phyloP scores from a whole-genome alignment of 2,329 filamentous ascomycete genomes.

The Proliferodiscus dingleyae region DNA sequence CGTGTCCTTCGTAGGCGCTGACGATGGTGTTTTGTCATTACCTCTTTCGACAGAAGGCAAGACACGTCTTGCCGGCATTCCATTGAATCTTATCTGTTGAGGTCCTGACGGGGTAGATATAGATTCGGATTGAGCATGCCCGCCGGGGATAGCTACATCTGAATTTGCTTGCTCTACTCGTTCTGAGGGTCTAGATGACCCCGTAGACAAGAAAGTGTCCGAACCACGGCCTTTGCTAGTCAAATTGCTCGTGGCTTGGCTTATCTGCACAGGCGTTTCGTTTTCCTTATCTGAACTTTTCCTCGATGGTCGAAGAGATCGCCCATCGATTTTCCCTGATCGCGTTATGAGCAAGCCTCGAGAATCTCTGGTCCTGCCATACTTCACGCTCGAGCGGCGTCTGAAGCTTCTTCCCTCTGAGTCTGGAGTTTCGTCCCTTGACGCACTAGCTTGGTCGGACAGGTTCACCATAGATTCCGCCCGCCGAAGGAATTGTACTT shows the following conservation, averaged over 20 bases:
- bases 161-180: neutral
- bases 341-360: conserved; percentile 4
- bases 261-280: neutral
- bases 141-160: neutral
- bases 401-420: neutral
- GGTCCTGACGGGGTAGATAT: neutral
- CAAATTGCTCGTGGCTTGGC: neutral
- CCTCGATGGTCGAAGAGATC: conserved; percentile 5
- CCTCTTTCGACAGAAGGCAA: conserved; percentile 6
- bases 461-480: no score
- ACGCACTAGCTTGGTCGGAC: no score
- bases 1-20: no score
- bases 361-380: neutral
- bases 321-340: conserved; percentile 9
- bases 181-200: neutral
- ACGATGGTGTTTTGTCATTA: no score
- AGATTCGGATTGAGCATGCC: neutral
- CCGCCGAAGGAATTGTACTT: no score
- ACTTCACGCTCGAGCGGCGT: neutral
- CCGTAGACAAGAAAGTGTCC: no score
- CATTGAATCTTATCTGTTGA: neutral
- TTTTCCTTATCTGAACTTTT: neutral
- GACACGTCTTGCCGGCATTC: neutral
- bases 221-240: no score
- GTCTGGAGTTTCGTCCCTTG: no score